Conservation (phyloP, 495 filamentous ascomycete species). For the Neurospora hispaniola region DNA sequence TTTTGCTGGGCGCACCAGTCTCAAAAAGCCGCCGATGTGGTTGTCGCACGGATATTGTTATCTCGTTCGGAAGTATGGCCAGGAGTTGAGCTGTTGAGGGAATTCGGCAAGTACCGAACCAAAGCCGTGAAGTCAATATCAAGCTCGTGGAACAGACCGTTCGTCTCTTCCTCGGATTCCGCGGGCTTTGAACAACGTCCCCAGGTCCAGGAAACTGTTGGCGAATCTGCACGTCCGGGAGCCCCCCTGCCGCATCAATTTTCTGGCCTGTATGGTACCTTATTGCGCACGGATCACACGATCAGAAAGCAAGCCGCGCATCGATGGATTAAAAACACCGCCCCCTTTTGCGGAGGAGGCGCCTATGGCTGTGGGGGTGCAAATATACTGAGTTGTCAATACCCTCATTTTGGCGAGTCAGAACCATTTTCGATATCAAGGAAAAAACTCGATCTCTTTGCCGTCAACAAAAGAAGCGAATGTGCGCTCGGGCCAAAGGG, state of each 20-base stretch:
- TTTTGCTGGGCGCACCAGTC: neutral
- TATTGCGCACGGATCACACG: neutral
- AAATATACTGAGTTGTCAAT: neutral
- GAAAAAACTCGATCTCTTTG: neutral
- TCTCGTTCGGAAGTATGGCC: neutral
- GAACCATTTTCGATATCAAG: neutral
- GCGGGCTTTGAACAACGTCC: neutral
- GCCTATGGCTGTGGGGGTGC: neutral
- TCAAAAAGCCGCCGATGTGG: neutral
- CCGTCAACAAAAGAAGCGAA: neutral
- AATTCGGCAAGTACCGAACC: neutral
- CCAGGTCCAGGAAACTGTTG: neutral
- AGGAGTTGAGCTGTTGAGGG: neutral
- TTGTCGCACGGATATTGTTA: neutral
- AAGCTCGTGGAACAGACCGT: neutral
- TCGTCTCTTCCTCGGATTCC: neutral
- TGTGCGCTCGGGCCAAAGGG: slow-evolving; percentile 3
- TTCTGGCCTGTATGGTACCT: neutral
- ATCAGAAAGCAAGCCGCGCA: neutral
- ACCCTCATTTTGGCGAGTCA: neutral
- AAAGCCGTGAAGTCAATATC: neutral
- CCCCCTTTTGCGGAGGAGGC: neutral
- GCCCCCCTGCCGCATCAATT: neutral
- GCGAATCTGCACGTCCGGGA: neutral
- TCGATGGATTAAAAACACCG: neutral